These are phyloP conservation scores for Colletotrichum plurivorum DNA, from an alignment of 2,329 filamentous ascomycete genomes.

Conservation along the genomic window DNA sequence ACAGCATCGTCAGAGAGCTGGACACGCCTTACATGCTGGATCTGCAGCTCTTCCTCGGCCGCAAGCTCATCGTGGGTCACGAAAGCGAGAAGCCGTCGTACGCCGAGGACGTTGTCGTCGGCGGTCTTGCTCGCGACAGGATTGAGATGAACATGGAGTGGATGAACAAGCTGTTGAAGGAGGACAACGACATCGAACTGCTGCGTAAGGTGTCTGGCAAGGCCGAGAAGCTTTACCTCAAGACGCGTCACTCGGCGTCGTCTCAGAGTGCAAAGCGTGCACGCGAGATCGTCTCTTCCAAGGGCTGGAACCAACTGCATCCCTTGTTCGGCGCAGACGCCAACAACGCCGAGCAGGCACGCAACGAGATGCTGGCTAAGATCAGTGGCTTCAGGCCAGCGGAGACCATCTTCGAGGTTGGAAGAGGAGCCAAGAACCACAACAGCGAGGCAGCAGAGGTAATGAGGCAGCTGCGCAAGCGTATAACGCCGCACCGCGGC, in stretches of 20 bases:
- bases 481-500: slow-evolving; percentile 71
- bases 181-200: slow-evolving; percentile 79
- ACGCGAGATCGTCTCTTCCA: slow-evolving; percentile 80
- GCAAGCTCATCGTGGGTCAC: slow-evolving; percentile 83
- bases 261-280: slow-evolving; percentile 90
- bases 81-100: slow-evolving; percentile 76
- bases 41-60: slow-evolving; percentile 93
- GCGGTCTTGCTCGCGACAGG: slow-evolving; percentile 78
- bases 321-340: slow-evolving; percentile 82
- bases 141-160: slow-evolving; percentile 86
- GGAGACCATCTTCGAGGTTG: slow-evolving; percentile 98
- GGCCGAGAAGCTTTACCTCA: slow-evolving; percentile 93
- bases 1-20: slow-evolving; percentile 88
- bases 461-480: slow-evolving; percentile 80
- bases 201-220: slow-evolving; percentile 84
- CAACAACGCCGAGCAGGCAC: slow-evolving; percentile 76
- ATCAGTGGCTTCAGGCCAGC: slow-evolving; percentile 90
- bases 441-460: slow-evolving; percentile 78
- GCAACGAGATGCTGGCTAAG: slow-evolving; percentile 88
- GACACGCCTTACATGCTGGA: slow-evolving; percentile 95
- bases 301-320: slow-evolving; percentile 82
- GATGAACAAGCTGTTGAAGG: slow-evolving; percentile 82
- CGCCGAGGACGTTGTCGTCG: slow-evolving; percentile 87
- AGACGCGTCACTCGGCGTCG: slow-evolving; percentile 91
- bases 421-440: slow-evolving; percentile 76